A percentile compares a stretch with the other conserved stretches of the same genome.
Evolutionary conservation across 116 monocot species (phyloP).

Genomic region (Thalassia testudinum): DNA sequence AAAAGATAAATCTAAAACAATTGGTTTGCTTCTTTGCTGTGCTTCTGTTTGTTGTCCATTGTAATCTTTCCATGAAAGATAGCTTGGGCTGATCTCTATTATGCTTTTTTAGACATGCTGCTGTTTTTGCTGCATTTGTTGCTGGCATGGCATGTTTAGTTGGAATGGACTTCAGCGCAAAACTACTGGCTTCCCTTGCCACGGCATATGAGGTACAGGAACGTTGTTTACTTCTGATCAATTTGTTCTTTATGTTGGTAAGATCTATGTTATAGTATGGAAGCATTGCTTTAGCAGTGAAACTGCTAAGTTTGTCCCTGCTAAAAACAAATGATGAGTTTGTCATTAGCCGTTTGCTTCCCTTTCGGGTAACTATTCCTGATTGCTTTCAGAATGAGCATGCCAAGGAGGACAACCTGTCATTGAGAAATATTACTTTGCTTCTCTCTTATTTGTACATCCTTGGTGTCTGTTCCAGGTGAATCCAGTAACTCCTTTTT

Average conservation of each 20-base stretch:
- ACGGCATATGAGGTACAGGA: constrained; percentile 56
- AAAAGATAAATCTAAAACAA: too few relatives aligned
- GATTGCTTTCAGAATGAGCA: constrained; percentile 57
- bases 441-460: constrained; percentile 71
- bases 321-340: too few relatives aligned
- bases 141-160: constrained; percentile 90
- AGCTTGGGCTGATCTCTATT: too few relatives aligned
- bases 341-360: too few relatives aligned
- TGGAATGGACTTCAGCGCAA: constrained; percentile 93
- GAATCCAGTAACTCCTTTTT: neutral
- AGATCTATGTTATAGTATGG: too few relatives aligned
- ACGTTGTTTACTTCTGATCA: too few relatives aligned
- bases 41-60: too few relatives aligned
- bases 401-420: constrained; percentile 63
- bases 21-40: too few relatives aligned
- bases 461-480: constrained; percentile 88
- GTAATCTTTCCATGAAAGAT: too few relatives aligned
- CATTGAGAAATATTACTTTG: constrained; percentile 64
- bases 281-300: too few relatives aligned
- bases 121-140: constrained; percentile 87
- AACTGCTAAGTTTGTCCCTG: too few relatives aligned
- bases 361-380: neutral
- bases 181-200: constrained; percentile 71
- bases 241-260: too few relatives aligned
- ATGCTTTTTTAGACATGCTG: constrained; percentile 50